Conservation (phyloP, 1,139 yeast species). For the Debaryomyces robertsiae region DNA sequence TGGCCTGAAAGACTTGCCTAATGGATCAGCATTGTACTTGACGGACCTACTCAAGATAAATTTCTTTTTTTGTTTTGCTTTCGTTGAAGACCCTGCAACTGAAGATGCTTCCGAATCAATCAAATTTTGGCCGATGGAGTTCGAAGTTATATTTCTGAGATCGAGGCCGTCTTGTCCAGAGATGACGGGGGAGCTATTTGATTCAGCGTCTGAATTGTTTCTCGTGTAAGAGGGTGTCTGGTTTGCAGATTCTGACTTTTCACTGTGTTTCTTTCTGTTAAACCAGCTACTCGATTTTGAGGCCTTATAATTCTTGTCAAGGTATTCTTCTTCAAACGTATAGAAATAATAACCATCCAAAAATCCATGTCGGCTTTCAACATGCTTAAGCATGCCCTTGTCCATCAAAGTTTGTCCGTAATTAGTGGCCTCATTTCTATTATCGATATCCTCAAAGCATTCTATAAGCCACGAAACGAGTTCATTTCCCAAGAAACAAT, state of each 20-base stretch:
- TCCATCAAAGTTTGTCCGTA: conserved; percentile 81
- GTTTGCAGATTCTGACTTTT: conserved; percentile 17
- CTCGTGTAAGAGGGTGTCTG: conserved; percentile 22
- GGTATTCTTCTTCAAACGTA: conserved; percentile 62
- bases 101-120: conserved; percentile 40
- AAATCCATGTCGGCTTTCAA: conserved; percentile 78
- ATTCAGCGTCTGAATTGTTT: conserved; percentile 33
- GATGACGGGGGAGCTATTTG: conserved; percentile 29
- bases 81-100: conserved; percentile 31
- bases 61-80: conserved; percentile 26
- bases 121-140: conserved; percentile 20
- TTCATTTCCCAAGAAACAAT: conserved; percentile 85
- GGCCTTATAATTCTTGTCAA: conserved; percentile 33
- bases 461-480: conserved; percentile 83
- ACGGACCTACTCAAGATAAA: conserved; percentile 60
- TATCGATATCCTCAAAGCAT: conserved; percentile 74
- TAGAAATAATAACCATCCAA: conserved; percentile 93
- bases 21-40: conserved; percentile 75
- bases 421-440: conserved; percentile 77
- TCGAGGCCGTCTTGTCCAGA: conserved; percentile 24
- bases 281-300: conserved; percentile 35
- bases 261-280: conserved; percentile 26
- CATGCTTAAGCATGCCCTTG: conserved; percentile 73
- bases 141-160: conserved; percentile 28
- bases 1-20: conserved; percentile 68